These are phyloP conservation scores for Vigna hirtella DNA, from an alignment of 306 rosid genomes.

Conservation along the genomic window DNA sequence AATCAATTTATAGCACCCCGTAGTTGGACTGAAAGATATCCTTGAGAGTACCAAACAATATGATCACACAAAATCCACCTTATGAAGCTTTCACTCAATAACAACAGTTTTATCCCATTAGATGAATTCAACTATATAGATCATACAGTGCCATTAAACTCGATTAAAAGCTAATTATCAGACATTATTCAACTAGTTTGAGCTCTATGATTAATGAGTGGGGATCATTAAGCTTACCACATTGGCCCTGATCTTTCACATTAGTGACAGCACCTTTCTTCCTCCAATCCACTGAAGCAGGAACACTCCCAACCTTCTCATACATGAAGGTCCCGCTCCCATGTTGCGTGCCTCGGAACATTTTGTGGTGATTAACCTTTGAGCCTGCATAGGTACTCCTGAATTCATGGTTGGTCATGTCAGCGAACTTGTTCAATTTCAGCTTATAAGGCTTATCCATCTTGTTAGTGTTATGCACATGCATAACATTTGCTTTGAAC, in stretches of 20 bases:
- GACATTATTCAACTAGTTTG: neutral
- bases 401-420: slow-evolving; percentile 67
- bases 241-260: slow-evolving; percentile 59
- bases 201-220: neutral
- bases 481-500: slow-evolving; percentile 64
- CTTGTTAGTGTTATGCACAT: slow-evolving; percentile 59
- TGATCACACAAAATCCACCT: neutral
- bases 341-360: slow-evolving; percentile 48
- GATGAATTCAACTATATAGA: neutral
- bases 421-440: slow-evolving; percentile 64
- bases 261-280: slow-evolving; percentile 58
- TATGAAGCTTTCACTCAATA: neutral
- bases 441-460: slow-evolving; percentile 68
- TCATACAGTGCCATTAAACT: neutral
- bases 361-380: slow-evolving; percentile 56
- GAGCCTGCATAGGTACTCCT: slow-evolving; percentile 55
- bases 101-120: neutral
- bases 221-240: slow-evolving; percentile 49
- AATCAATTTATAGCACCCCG: no score
- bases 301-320: slow-evolving; percentile 41
- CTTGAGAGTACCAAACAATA: no score
- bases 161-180: neutral
- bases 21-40: no score
- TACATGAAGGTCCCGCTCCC: slow-evolving; percentile 54
- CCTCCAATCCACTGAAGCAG: slow-evolving; percentile 67